These are phyloP conservation scores for Clathrospora elynae DNA, from an alignment of 2,329 filamentous ascomycete genomes.

Conservation along the genomic window DNA sequence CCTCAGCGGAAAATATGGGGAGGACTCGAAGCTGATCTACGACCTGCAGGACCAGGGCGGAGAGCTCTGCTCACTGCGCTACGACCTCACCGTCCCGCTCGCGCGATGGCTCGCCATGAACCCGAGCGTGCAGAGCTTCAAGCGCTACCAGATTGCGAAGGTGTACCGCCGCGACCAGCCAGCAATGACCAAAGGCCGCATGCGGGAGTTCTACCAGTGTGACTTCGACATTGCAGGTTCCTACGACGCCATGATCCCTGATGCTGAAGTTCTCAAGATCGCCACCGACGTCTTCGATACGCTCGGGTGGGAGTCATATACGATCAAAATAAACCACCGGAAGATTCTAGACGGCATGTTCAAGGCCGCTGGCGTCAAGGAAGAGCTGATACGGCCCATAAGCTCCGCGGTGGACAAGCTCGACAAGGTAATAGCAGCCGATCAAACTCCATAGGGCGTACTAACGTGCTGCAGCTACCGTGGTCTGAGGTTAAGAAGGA, in stretches of 20 bases:
- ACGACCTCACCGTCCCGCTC: constrained; percentile 88
- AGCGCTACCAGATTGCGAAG: constrained; percentile 94
- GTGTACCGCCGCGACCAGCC: constrained; percentile 83
- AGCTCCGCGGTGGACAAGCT: constrained; percentile 95
- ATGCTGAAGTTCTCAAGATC: constrained; percentile 86
- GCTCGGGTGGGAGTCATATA: constrained; percentile 75
- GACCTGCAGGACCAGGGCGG: constrained; percentile 87
- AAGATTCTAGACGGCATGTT: constrained; percentile 94
- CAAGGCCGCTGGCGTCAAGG: constrained; percentile 84
- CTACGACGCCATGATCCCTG: constrained; percentile 90
- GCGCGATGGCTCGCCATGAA: constrained; percentile 95
- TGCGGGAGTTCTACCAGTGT: constrained; percentile 97
- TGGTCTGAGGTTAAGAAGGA: constrained; percentile 90
- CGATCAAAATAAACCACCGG: constrained; percentile 93
- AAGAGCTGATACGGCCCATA: constrained; percentile 85
- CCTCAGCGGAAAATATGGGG: constrained; percentile 86
- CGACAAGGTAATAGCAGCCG: constrained; percentile 67
- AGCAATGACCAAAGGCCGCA: constrained; percentile 81
- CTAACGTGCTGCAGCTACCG: constrained; percentile 54
- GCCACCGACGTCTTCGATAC: constrained; percentile 83
- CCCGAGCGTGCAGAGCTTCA: constrained; percentile 78
- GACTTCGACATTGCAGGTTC: constrained; percentile 89
- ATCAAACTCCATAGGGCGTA: background rate
- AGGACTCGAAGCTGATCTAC: constrained; percentile 91
- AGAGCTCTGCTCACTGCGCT: constrained; percentile 81